Base-by-base conservation (phyloP, 257 asterid species). In the Ehretia macrophylla region DNA sequence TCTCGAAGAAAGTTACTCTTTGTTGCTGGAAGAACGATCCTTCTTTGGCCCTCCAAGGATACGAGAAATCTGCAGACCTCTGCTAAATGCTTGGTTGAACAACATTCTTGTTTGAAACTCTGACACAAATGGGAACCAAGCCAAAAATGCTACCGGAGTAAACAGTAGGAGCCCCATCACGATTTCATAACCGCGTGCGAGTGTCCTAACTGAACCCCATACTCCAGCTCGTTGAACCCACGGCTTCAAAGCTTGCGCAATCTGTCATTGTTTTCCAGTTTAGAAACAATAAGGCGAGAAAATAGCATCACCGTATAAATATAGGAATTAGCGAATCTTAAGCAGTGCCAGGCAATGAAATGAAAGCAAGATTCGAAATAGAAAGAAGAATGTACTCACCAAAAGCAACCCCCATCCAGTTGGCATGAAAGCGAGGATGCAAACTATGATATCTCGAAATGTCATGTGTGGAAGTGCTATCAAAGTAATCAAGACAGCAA, bases 81-180 rank as follows among this genome's bases (percentile, higher is more conserved):
- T 69, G 70, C 98, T 90, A 60, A 90, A 90, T 52, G 98, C 98
- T 77, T 90, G 98, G 82, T 90, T 90, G 85, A 90, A 90, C 71
- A 90, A 64, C 98, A 90, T 90, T 14, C 98, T 81, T 0, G 98
- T 90, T 73, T 90, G 98, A 70, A 90, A 90, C 77, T 90, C 98
- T 0, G 98, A 90, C 55, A 90, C 98, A n/a, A 90, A 90, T 8
- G 98, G 98, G 75, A 90, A 90, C 98, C 98, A 91, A 13, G 98
- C 98, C 83, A 88, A 66, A 87, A 91, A 91, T 4, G 98, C 96
- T 1, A 91, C 95, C 0, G 98, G 98, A 4, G 88, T 88, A 80
- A 88, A 91, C 39, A 88, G 60, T 19, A 91, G 64, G 74, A 91
- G 32, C n/a, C 98, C 98, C 68, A 91, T 85, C 32, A 84, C 13